A percentile compares a stretch with the other conserved stretches of the same genome.
These are phyloP conservation scores for Neonectria coccinea DNA, from an alignment of 2,329 filamentous ascomycete genomes.

Conservation along the genomic window DNA sequence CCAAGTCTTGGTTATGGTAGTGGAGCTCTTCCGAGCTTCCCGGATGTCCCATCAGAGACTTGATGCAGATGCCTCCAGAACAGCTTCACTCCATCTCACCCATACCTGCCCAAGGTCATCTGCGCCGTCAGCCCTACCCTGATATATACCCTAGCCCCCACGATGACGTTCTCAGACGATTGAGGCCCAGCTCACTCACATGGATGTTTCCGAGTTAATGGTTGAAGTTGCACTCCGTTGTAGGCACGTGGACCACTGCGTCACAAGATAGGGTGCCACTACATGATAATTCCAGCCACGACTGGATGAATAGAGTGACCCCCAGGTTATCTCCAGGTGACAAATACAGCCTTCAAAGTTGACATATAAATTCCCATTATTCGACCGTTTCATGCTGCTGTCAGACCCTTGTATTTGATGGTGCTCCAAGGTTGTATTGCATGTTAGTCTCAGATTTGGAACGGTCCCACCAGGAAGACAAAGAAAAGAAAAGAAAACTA, in stretches of 20 bases:
- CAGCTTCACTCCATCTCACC: slow-evolving; percentile 8
- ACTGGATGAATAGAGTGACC: not conserved
- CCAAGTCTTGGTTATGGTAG: not conserved
- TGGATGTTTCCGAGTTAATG: slow-evolving; percentile 1
- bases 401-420: not conserved
- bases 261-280: slow-evolving; percentile 18
- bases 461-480: not conserved
- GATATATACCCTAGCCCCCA: slow-evolving; percentile 19
- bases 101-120: slow-evolving; percentile 8
- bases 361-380: not conserved
- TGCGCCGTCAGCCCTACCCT: slow-evolving; percentile 25
- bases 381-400: not conserved
- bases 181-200: slow-evolving; percentile 7
- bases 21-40: slow-evolving; percentile 17
- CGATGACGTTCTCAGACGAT: not conserved
- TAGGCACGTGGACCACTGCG: slow-evolving; percentile 12
- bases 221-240: slow-evolving; percentile 12
- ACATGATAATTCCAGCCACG: not conserved
- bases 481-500: not conserved
- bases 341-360: not conserved
- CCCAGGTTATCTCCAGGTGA: slow-evolving; percentile 1
- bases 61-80: slow-evolving; percentile 1
- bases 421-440: slow-evolving; percentile 12
- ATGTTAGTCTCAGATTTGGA: not conserved
- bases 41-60: slow-evolving; percentile 12